These are phyloP conservation scores for Hibiscus trionum DNA, from an alignment of 345 rosid genomes.

Conservation along the genomic window DNA sequence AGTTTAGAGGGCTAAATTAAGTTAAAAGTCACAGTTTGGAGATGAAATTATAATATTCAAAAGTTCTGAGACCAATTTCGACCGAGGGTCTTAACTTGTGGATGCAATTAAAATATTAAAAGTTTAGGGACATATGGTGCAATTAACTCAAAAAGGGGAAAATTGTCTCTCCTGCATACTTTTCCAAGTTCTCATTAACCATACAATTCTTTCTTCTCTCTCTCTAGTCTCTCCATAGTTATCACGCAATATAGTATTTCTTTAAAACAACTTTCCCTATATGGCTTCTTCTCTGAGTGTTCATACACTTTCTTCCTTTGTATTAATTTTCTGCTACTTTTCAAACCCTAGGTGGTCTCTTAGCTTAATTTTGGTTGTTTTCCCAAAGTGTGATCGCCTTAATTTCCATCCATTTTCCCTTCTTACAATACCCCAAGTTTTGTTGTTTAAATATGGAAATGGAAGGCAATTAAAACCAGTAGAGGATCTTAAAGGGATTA, in stretches of 20 bases:
- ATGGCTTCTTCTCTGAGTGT: not conserved
- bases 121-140: too few species aligned
- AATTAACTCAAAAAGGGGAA: too few species aligned
- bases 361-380: not conserved
- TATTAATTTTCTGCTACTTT: not conserved
- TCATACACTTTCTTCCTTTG: not conserved
- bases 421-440: too few species aligned
- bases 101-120: too few species aligned
- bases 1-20: too few species aligned
- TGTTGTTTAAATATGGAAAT: not conserved
- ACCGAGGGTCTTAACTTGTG: too few species aligned
- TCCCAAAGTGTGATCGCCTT: not conserved
- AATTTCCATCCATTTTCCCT: too few species aligned
- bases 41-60: too few species aligned
- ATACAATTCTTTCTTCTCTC: not conserved
- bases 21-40: too few species aligned
- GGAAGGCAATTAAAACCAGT: not conserved
- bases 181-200: conserved; percentile 9
- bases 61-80: too few species aligned
- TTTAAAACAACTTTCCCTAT: not conserved
- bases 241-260: not conserved
- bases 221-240: not conserved
- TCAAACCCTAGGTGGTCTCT: not conserved
- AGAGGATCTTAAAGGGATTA: not conserved
- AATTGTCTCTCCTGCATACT: conserved; percentile 12